Percentiles rank a stretch among this genome's conserved stretches.
These are phyloP conservation scores for Diaporthe sp. DNA, from an alignment of 2,329 filamentous ascomycete genomes.

Conservation along the genomic window DNA sequence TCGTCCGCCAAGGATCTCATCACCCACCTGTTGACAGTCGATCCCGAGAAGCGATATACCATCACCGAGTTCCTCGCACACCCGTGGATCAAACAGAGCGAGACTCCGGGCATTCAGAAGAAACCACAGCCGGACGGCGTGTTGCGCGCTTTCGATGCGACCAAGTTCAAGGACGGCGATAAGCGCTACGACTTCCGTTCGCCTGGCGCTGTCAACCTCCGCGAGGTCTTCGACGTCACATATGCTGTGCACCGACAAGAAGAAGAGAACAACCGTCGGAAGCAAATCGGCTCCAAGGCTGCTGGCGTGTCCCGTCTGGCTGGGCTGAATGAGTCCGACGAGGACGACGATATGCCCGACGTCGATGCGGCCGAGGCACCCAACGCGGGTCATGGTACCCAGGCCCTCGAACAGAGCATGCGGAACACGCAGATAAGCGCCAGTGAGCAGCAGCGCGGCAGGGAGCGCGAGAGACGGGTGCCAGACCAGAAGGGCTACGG, in stretches of 20 bases:
- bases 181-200: slow-evolving; percentile 93
- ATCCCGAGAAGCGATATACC: slow-evolving; percentile 94
- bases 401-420: slow-evolving; percentile 88
- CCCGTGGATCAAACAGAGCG: slow-evolving; percentile 86
- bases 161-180: slow-evolving; percentile 69
- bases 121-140: slow-evolving; percentile 59
- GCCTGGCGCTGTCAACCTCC: slow-evolving; percentile 92
- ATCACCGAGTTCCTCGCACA: slow-evolving; percentile 95
- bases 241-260: slow-evolving; percentile 98
- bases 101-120: slow-evolving; percentile 71
- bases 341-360: slow-evolving; percentile 68
- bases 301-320: slow-evolving; percentile 69
- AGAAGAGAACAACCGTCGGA: slow-evolving; percentile 92
- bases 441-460: slow-evolving; percentile 69
- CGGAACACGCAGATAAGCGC: slow-evolving; percentile 82
- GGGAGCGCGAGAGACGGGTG: slow-evolving; percentile 57
- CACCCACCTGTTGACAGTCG: slow-evolving; percentile 91
- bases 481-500: slow-evolving; percentile 79
- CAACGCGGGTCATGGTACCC: slow-evolving; percentile 65
- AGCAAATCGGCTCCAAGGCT: slow-evolving; percentile 82
- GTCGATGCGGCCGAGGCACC: slow-evolving; percentile 59
- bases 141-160: slow-evolving; percentile 71
- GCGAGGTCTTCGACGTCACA: slow-evolving; percentile 98
- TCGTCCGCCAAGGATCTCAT: slow-evolving; percentile 95
- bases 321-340: slow-evolving; percentile 78